A percentile compares a stretch with the other conserved stretches of the same genome.
Evolutionary conservation across 2,329 filamentous ascomycete genomes (phyloP).

Genomic region (Diatrype stigma): DNA sequence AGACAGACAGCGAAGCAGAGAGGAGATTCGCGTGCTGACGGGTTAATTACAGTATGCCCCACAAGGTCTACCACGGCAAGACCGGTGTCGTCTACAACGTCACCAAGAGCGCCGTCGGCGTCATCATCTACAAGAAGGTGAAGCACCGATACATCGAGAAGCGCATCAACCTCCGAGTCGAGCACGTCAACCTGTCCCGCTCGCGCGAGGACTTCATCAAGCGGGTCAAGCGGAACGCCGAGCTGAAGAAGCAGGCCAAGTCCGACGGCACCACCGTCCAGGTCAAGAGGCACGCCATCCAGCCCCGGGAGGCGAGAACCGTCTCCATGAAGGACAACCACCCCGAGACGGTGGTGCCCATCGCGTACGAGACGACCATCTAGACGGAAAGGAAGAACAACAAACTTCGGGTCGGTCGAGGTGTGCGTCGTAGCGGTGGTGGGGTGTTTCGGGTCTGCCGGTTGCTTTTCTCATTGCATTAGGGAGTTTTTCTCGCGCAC

Average conservation of each 20-base stretch:
- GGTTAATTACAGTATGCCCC: constrained; percentile 69
- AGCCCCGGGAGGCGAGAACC: constrained; percentile 75
- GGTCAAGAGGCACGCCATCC: constrained; percentile 84
- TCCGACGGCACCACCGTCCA: constrained; percentile 79
- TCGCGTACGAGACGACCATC: constrained; percentile 98
- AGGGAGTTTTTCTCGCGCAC: constrained; percentile 25
- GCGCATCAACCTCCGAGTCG: constrained; percentile 97
- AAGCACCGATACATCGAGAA: constrained; percentile 99
- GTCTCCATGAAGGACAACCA: constrained; percentile 77
- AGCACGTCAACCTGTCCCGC: constrained; percentile 93
- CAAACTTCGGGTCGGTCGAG: constrained; percentile 10
- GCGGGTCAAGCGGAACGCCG: constrained; percentile 95
- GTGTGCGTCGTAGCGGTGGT: background rate
- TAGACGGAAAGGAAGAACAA: constrained; percentile 42
- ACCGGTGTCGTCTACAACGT: constrained; percentile 99
- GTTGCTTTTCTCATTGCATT: constrained; percentile 29
- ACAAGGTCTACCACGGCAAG: constrained; percentile 99
- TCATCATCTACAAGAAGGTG: constrained; percentile 99
- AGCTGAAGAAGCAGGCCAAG: constrained; percentile 90
- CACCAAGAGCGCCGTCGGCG: constrained; percentile 93
- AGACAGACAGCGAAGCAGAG: background rate
- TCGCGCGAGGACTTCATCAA: constrained; percentile 95
- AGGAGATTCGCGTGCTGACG: constrained; percentile 28
- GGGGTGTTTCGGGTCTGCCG: constrained; percentile 26
- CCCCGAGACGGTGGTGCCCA: constrained; percentile 85